Evolutionary conservation across 2,329 filamentous ascomycete species (phyloP).

Genomic region (Phyllosticta capitalensis): DNA sequence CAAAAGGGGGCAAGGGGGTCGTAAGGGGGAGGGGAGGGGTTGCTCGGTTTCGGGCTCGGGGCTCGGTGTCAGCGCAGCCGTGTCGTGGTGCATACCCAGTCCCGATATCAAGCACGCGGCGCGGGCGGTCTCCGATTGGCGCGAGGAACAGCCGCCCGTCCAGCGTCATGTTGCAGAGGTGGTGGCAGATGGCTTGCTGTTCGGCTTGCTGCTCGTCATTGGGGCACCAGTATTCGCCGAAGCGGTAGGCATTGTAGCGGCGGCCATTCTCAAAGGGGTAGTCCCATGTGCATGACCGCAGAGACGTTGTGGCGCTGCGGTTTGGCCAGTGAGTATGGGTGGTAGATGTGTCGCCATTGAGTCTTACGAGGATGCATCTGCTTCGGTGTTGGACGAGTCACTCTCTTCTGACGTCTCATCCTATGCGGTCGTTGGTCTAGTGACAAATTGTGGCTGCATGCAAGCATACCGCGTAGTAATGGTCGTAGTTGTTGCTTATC

Average conservation of each 20-base stretch:
- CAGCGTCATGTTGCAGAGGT: slow-evolving; percentile 28
- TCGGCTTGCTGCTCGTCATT: slow-evolving; percentile 31
- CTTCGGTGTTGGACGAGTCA: background rate
- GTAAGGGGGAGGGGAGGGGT: background rate
- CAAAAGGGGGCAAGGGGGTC: background rate
- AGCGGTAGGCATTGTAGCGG: slow-evolving; percentile 27
- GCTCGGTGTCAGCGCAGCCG: background rate
- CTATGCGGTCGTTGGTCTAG: background rate
- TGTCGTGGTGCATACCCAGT: slow-evolving; percentile 9
- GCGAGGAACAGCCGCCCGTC: slow-evolving; percentile 27
- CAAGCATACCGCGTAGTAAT: background rate
- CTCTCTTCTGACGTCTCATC: background rate
- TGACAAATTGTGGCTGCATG: background rate
- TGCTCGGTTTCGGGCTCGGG: background rate
- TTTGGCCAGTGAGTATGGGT: background rate
- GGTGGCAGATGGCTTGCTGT: slow-evolving; percentile 28
- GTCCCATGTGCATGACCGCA: background rate
- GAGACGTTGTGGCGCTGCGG: slow-evolving; percentile 1
- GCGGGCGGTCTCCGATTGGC: slow-evolving; percentile 16
- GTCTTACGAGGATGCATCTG: background rate
- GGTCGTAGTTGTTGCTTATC: background rate
- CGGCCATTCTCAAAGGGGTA: slow-evolving; percentile 12
- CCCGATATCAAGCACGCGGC: slow-evolving; percentile 25
- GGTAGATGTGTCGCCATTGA: background rate
- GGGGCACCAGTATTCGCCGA: slow-evolving; percentile 23